phyloP scores from a whole-genome alignment of 2,329 filamentous ascomycete species.

The Ciborinia camelliae region DNA sequence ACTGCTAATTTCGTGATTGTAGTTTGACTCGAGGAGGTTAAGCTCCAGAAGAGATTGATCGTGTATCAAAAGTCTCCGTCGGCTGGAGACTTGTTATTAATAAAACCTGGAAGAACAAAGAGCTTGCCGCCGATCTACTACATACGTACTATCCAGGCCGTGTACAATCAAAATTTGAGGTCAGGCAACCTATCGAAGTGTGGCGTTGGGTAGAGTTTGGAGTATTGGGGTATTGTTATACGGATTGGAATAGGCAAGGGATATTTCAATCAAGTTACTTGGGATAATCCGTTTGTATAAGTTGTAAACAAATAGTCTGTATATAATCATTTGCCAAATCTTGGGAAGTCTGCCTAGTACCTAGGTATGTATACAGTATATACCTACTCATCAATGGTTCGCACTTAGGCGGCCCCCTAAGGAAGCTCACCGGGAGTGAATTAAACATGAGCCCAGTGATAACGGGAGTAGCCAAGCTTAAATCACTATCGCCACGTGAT shows the following conservation, averaged over 20 bases:
- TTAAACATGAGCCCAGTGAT: not conserved
- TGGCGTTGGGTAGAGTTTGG: slow-evolving; percentile 2
- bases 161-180: not conserved
- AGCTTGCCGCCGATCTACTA: not conserved
- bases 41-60: no score
- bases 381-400: no score
- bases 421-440: not conserved
- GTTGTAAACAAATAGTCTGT: not conserved
- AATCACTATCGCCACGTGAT: slow-evolving; percentile 16
- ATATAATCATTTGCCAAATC: not conserved
- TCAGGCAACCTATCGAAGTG: not conserved
- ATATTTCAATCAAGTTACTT: not conserved
- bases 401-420: not conserved
- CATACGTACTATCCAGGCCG: not conserved
- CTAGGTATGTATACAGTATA: no score
- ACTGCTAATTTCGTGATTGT: slow-evolving; percentile 23
- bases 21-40: slow-evolving; percentile 31
- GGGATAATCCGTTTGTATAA: slow-evolving; percentile 1
- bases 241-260: not conserved
- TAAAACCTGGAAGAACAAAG: not conserved
- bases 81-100: no score
- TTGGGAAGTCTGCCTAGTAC: not conserved
- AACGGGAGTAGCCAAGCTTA: slow-evolving; percentile 8
- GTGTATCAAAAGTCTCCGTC: no score
- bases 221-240: not conserved